A percentile compares a stretch with the other conserved stretches of the same genome.
phyloP scores from a whole-genome alignment of 768 basidiomycete species.

The Hygrophorus russula region DNA sequence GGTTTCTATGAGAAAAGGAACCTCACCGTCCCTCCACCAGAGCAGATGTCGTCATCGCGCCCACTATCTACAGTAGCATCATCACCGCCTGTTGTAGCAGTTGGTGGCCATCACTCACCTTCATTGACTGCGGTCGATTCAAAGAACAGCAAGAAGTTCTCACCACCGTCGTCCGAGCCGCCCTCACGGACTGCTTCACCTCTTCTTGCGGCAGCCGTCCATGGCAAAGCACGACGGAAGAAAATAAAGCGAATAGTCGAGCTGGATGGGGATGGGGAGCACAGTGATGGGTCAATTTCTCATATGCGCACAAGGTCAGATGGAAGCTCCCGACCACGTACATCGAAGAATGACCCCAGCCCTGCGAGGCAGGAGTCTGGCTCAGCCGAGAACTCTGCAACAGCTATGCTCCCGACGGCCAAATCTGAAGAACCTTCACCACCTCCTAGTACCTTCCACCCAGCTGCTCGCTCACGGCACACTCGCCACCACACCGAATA shows the following conservation, averaged over 20 bases:
- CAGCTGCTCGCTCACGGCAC: conserved; percentile 26
- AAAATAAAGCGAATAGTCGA: conserved; percentile 73
- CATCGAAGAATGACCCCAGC: conserved; percentile 11
- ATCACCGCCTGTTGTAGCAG: conserved; percentile 53
- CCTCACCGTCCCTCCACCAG: conserved; percentile 35
- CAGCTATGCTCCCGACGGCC: background rate
- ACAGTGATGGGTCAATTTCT: conserved; percentile 22
- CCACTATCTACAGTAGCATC: conserved; percentile 32
- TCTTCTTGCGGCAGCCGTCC: conserved; percentile 23
- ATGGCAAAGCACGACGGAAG: conserved; percentile 39
- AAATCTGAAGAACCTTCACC: background rate
- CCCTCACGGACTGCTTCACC: conserved; percentile 36
- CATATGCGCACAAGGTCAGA: conserved; percentile 25
- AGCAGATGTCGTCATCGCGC: conserved; percentile 40
- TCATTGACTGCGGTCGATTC: conserved; percentile 1
- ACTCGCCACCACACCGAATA: conserved; percentile 41
- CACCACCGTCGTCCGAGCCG: conserved; percentile 20
- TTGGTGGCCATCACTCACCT: conserved; percentile 27
- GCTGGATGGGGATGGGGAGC: conserved; percentile 47
- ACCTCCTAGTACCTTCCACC: background rate
- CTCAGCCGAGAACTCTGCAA: background rate
- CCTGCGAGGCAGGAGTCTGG: conserved; percentile 2
- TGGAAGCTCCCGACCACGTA: conserved; percentile 15
- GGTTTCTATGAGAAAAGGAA: conserved; percentile 62
- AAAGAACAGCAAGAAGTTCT: conserved; percentile 13